Evolutionary conservation across 768 basidiomycete species (phyloP), one percentile per base, ranked within the genome.

Genomic region (Hemileccinum impolitum): DNA sequence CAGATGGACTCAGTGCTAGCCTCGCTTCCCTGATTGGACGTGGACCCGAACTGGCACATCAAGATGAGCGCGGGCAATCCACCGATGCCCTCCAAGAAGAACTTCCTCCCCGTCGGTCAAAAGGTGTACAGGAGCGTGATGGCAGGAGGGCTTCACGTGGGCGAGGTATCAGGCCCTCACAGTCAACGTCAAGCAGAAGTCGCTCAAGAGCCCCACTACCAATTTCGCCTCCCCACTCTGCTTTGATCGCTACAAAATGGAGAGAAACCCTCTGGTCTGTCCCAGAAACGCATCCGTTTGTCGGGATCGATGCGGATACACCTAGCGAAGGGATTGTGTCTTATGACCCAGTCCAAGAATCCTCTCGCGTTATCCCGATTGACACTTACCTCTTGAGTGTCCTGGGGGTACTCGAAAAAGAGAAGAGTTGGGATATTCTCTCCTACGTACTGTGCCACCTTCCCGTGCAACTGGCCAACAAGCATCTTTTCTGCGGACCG

Each of bases 401-500:
- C 39, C 70, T 82, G 44, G 71, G 70, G 3, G 76, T 96, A 52
- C 67, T 98, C 35, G 79, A 85, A 49, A 74, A 74, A 36, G 93
- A 94, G 59, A 79, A 74, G 39, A 90, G 85, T 53, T 98, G 95
- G 94, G 96, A 98, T 50, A 75, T 98, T 35, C 75, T 96, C 11
- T 92, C 93, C 2, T 98, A 96, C 60, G 74, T 94, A 5, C 75
- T 99, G 5, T 92, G 89, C 61, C 89, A 95, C 70, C 76, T 99
- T 0, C 94, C 96, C 2, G 76, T 83, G 9, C 94, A 98, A 63
- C 77, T 98, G 10, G 75, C 89, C 49, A 98, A 98, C 77, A 98
- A 97, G 66, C 93, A 98, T 60, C 76, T 97, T 45, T 94, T 96
- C 67, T 96, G 94, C 62, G 96, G 96, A 1, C 90, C 90, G 0